A percentile compares a stretch with the other conserved stretches of the same genome.
Evolutionary conservation across 768 basidiomycete genomes (phyloP).

Genomic region (Russula earlei): DNA sequence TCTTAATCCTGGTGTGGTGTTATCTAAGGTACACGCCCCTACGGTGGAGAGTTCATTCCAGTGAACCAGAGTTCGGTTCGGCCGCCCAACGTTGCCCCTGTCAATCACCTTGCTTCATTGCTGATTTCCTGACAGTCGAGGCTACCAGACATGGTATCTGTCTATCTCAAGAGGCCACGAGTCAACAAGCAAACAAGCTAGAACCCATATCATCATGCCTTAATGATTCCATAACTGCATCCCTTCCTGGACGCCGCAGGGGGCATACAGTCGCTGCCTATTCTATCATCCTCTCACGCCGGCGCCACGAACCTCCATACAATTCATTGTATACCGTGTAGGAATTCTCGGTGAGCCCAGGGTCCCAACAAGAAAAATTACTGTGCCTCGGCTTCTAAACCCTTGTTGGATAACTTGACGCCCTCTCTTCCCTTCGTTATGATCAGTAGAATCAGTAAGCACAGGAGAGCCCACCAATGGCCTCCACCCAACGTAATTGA

Average conservation of each 20-base stretch:
- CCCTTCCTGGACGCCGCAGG: neutral
- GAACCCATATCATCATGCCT: neutral
- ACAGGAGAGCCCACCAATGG: neutral
- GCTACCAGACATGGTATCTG: neutral
- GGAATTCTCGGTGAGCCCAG: neutral
- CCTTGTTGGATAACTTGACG: neutral
- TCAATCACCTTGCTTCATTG: neutral
- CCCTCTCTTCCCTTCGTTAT: neutral
- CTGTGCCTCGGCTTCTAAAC: neutral
- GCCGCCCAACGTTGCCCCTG: neutral
- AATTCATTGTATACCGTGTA: neutral
- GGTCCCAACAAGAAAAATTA: neutral
- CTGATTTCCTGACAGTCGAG: neutral
- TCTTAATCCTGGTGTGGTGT: no score
- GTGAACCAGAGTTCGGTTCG: neutral
- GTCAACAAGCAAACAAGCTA: neutral
- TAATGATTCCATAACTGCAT: neutral
- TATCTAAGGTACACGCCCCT: no score
- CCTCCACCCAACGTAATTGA: conserved; percentile 1
- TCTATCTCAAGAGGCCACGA: neutral
- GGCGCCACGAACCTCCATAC: neutral
- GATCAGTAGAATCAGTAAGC: neutral
- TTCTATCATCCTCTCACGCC: neutral
- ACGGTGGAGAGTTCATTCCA: no score
- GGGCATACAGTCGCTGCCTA: neutral